These are phyloP conservation scores for Hyphochytrium catenoides DNA, from an alignment of 352 stramenopile genomes.

Conservation along the genomic window DNA sequence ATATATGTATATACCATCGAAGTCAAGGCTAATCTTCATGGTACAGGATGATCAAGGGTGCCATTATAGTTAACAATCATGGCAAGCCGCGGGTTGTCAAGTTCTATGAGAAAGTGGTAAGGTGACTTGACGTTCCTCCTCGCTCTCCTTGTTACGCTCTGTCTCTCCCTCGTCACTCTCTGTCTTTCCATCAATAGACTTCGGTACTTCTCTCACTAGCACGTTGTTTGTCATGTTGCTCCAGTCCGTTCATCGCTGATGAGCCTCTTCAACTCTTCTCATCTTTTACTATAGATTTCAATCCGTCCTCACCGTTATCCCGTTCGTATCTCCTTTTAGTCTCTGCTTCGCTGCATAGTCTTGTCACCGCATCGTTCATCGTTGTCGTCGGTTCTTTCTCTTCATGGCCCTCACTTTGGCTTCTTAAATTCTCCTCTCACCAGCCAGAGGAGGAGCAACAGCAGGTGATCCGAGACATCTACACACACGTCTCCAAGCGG, in stretches of 20 bases:
- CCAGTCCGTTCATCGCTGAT: neutral
- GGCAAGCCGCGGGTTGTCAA: slow-evolving; percentile 94
- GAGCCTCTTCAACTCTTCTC: slow-evolving; percentile 1
- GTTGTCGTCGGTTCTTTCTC: no score
- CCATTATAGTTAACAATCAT: slow-evolving; percentile 99
- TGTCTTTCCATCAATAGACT: no score
- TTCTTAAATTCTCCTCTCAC: neutral
- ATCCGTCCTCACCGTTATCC: no score
- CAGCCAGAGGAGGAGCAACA: slow-evolving; percentile 87
- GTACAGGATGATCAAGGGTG: slow-evolving; percentile 93
- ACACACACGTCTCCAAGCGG: slow-evolving; percentile 92
- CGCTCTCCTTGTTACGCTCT: no score
- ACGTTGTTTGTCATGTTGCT: neutral
- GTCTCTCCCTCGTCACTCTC: no score
- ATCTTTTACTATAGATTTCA: neutral
- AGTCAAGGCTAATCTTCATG: no score
- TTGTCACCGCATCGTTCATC: neutral
- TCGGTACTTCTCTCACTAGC: slow-evolving; percentile 8
- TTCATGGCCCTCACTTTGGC: no score
- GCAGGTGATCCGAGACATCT: slow-evolving; percentile 90
- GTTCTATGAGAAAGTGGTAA: slow-evolving; percentile 95
- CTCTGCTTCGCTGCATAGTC: neutral
- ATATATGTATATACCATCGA: no score
- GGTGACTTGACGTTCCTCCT: no score
- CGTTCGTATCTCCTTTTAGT: slow-evolving; percentile 1